These are phyloP conservation scores for Microcera coccophila DNA, from an alignment of 2,329 filamentous ascomycete genomes.

Conservation along the genomic window DNA sequence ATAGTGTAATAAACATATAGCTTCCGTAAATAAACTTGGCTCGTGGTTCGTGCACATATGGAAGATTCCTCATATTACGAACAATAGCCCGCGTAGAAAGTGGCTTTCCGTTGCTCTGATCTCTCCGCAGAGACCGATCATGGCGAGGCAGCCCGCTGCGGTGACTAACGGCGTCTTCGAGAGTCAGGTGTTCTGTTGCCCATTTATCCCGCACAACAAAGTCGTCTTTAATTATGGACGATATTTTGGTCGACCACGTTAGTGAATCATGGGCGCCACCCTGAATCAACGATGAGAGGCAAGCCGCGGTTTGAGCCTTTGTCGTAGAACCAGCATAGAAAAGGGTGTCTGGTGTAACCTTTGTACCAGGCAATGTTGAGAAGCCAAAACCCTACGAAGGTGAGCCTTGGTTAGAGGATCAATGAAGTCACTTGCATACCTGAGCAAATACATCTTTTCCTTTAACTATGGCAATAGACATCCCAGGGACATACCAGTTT, in stretches of 20 bases:
- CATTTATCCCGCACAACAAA: conserved; percentile 47
- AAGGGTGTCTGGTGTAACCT: conserved; percentile 43
- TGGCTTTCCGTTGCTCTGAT: conserved; percentile 24
- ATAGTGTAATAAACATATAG: conserved; percentile 44
- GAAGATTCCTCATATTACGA: conserved; percentile 43
- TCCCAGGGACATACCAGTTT: conserved; percentile 27
- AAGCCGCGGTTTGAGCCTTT: conserved; percentile 52
- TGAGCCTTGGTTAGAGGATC: no score
- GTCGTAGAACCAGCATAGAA: conserved; percentile 55
- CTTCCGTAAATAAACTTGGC: conserved; percentile 48
- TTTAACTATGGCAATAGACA: conserved; percentile 28
- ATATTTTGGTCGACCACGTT: conserved; percentile 46
- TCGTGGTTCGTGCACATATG: conserved; percentile 42
- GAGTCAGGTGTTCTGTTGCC: conserved; percentile 46
- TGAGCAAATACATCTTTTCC: conserved; percentile 22
- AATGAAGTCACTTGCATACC: conserved; percentile 17
- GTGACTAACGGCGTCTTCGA: conserved; percentile 53
- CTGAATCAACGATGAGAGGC: conserved; percentile 48
- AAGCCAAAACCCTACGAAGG: conserved; percentile 27
- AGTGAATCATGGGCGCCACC: conserved; percentile 29
- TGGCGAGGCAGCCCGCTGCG: conserved; percentile 47
- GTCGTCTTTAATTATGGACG: conserved; percentile 47
- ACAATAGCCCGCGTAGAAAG: conserved; percentile 35
- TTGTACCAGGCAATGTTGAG: conserved; percentile 35
- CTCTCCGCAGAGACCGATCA: conserved; percentile 26